These are phyloP conservation scores for Mycena polygramma DNA, from an alignment of 768 basidiomycete genomes.

Conservation along the genomic window DNA sequence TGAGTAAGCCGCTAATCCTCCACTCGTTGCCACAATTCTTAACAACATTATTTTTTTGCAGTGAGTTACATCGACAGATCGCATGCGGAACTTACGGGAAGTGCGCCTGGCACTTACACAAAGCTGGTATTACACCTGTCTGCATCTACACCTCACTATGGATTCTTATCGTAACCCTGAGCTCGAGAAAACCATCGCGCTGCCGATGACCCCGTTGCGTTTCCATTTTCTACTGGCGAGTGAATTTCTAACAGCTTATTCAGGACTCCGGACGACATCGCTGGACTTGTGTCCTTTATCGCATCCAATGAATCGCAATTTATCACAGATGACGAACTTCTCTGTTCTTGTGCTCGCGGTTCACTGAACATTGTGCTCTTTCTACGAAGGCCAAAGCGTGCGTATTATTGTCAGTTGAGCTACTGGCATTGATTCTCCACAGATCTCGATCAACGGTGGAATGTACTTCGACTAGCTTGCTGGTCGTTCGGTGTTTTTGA, in stretches of 20 bases:
- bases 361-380: not conserved
- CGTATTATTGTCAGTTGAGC: not conserved
- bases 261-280: constrained; percentile 35
- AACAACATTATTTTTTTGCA: no score
- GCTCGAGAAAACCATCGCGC: not conserved
- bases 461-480: constrained; percentile 13
- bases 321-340: constrained; percentile 41
- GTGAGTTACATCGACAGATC: not conserved
- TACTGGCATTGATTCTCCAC: not conserved
- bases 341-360: not conserved
- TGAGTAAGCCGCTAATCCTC: not conserved
- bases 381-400: constrained; percentile 5
- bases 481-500: no score
- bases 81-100: not conserved
- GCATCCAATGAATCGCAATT: constrained; percentile 45
- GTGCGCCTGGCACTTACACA: not conserved
- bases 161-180: not conserved
- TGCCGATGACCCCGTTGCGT: not conserved
- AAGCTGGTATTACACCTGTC: not conserved
- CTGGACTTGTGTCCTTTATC: constrained; percentile 47
- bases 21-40: not conserved
- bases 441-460: constrained; percentile 17
- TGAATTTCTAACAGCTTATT: not conserved
- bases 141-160: no score
- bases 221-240: not conserved